Evolutionary conservation across 441 rosid genomes (phyloP).

Genomic region (Erodium moschatum): DNA sequence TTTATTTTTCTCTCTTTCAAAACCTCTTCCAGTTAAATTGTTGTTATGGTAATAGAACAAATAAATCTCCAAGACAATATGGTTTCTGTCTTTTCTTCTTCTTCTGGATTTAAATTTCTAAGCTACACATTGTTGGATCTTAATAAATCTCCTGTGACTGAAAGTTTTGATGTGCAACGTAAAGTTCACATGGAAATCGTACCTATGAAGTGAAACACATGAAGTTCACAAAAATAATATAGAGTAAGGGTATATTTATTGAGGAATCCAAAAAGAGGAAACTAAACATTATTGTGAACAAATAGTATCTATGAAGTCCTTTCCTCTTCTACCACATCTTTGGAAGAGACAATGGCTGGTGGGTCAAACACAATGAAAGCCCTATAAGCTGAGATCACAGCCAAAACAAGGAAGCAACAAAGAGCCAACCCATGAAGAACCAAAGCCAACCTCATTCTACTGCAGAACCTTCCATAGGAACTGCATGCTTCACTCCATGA

Average conservation of each 20-base stretch:
- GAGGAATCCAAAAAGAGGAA: not conserved
- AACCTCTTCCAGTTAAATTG: too few relatives aligned
- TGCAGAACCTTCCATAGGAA: slow-evolving; percentile 54
- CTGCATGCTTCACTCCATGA: slow-evolving; percentile 83
- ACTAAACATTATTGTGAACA: not conserved
- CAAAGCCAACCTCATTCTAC: slow-evolving; percentile 43
- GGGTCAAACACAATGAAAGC: slow-evolving; percentile 59
- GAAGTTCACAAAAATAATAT: too few relatives aligned
- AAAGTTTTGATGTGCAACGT: too few relatives aligned
- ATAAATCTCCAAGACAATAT: too few relatives aligned
- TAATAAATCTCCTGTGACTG: too few relatives aligned
- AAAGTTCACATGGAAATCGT: too few relatives aligned
- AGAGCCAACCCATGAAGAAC: slow-evolving; percentile 52
- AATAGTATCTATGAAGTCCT: slow-evolving; percentile 17
- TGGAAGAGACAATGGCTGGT: slow-evolving; percentile 37
- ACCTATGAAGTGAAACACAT: too few relatives aligned
- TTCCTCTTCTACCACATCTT: slow-evolving; percentile 27
- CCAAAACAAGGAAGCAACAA: slow-evolving; percentile 46
- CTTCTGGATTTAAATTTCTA: too few relatives aligned
- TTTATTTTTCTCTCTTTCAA: too few relatives aligned
- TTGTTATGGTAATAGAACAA: too few relatives aligned
- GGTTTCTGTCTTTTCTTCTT: too few relatives aligned
- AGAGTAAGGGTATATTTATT: not conserved
- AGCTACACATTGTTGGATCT: too few relatives aligned
- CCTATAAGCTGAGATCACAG: slow-evolving; percentile 68